These are phyloP conservation scores for Capsicum baccatum DNA, from an alignment of 257 asterid genomes.

Conservation along the genomic window DNA sequence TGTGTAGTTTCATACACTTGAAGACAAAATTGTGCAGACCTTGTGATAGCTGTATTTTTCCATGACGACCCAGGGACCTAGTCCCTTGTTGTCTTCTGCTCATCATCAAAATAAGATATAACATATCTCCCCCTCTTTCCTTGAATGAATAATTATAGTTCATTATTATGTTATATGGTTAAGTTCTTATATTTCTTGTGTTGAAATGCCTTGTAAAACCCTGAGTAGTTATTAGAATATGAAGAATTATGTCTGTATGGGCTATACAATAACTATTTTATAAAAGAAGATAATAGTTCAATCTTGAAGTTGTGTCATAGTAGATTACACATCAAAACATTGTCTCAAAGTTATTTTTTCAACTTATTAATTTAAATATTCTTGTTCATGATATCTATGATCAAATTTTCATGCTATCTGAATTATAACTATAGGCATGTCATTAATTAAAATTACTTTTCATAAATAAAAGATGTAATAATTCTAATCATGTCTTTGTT, in stretches of 20 bases:
- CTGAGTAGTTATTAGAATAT: not conserved
- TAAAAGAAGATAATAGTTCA: not conserved
- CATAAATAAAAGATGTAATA: not conserved
- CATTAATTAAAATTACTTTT: not conserved
- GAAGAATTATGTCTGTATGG: not conserved
- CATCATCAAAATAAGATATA: too few species aligned
- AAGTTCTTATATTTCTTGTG: not conserved
- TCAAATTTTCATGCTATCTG: not conserved
- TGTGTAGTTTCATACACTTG: too few species aligned
- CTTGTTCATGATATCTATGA: not conserved
- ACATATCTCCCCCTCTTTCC: constrained; percentile 72
- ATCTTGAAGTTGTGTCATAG: not conserved
- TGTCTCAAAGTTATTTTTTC: not conserved
- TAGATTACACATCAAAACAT: not conserved
- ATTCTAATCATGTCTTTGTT: not conserved
- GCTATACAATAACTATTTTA: not conserved
- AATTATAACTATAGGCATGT: not conserved
- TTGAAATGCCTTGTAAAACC: not conserved
- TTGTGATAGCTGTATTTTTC: too few species aligned
- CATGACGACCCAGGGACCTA: too few species aligned
- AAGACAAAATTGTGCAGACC: too few species aligned
- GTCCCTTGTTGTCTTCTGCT: too few species aligned
- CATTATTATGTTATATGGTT: not conserved
- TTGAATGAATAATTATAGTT: constrained; percentile 77
- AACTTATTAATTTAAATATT: not conserved